Conservation (phyloP, 129 eudicot species). For the Flaveria sonorensis region DNA sequence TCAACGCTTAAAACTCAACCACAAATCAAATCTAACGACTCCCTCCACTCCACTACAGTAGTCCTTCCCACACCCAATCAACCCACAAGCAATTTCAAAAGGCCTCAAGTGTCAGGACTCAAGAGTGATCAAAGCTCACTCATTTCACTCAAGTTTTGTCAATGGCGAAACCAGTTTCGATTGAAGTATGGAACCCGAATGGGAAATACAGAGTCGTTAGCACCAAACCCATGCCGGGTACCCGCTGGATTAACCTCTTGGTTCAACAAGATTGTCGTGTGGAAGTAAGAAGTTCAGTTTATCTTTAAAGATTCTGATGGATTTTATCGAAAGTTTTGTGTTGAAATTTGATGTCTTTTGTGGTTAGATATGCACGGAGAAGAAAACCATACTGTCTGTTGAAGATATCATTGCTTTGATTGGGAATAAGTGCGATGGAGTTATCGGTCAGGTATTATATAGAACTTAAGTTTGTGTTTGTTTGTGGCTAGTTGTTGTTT, state of each 20-base stretch:
- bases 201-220: constrained; percentile 98
- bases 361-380: constrained; percentile 86
- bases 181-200: constrained; percentile 90
- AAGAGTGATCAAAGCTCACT: constrained; percentile 14
- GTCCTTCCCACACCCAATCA: constrained; percentile 32
- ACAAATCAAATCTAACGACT: neutral
- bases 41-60: constrained; percentile 11
- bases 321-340: neutral
- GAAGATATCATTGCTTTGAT: constrained; percentile 90
- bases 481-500: neutral
- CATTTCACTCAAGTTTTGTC: constrained; percentile 5
- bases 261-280: constrained; percentile 88
- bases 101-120: neutral
- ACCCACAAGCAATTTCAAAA: constrained; percentile 33
- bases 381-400: constrained; percentile 91
- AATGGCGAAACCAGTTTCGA: constrained; percentile 91
- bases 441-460: constrained; percentile 83
- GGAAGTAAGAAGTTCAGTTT: constrained; percentile 52
- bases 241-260: constrained; percentile 93
- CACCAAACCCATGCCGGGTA: constrained; percentile 98
- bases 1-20: neutral
- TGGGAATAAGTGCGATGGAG: constrained; percentile 96
- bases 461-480: neutral
- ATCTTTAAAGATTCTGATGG: neutral
- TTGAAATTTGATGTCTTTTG: neutral